Percentiles rank a stretch among this genome's conserved stretches.
Conservation (phyloP, 108 stramenopile genomes). For the Mediolabrus comicus region DNA sequence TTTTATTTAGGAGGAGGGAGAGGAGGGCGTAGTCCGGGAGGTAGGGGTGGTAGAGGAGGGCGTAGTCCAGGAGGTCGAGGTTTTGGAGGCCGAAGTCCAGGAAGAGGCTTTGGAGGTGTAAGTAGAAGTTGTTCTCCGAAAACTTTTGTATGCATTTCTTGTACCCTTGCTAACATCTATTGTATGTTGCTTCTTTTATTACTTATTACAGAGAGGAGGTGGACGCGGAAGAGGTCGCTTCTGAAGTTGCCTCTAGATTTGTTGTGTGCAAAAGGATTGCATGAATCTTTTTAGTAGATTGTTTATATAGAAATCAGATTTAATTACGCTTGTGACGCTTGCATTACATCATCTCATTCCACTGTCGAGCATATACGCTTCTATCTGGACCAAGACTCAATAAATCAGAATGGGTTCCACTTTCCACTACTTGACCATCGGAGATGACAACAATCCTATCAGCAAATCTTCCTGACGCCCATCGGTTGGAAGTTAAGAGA, state of each 20-base stretch:
- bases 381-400: conserved; percentile 74
- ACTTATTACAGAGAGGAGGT: neutral
- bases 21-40: conserved; percentile 37
- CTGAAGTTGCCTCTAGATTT: neutral
- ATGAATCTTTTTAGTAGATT: neutral
- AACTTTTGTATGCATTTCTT: too few species aligned
- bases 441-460: conserved; percentile 76
- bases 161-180: too few species aligned
- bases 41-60: conserved; percentile 34
- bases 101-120: conserved; percentile 13
- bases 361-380: conserved; percentile 80
- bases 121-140: neutral
- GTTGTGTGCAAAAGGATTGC: neutral
- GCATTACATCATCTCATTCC: conserved; percentile 65
- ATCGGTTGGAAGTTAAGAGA: conserved; percentile 69
- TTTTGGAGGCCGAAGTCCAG: conserved; percentile 30
- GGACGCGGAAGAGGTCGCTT: neutral
- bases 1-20: conserved; percentile 34
- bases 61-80: conserved; percentile 39
- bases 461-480: conserved; percentile 83
- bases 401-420: conserved; percentile 80
- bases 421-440: conserved; percentile 80
- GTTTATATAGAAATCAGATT: conserved; percentile 4
- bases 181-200: too few species aligned
- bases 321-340: too few species aligned